These are phyloP conservation scores for Aspergillus floridensis DNA, from an alignment of 2,329 filamentous ascomycete species.

Conservation along the genomic window DNA sequence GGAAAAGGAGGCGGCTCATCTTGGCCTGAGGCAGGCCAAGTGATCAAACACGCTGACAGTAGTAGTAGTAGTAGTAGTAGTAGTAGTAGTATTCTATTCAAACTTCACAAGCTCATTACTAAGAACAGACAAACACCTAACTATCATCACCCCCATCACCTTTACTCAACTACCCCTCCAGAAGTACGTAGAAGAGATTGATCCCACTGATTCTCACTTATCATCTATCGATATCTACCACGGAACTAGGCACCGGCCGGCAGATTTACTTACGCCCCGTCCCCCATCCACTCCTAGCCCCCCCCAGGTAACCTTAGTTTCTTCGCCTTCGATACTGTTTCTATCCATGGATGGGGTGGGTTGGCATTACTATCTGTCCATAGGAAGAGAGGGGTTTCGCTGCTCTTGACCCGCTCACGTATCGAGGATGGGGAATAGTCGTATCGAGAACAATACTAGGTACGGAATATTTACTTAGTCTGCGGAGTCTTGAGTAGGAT, in stretches of 20 bases:
- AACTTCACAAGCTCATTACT: no score
- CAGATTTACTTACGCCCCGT: slow-evolving; percentile 2
- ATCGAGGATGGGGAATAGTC: slow-evolving; percentile 3
- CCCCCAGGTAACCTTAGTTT: background rate
- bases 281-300: background rate
- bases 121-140: background rate
- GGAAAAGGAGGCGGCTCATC: slow-evolving; percentile 9
- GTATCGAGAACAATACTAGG: background rate
- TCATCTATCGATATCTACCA: background rate
- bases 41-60: no score
- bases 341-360: slow-evolving; percentile 2
- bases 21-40: background rate
- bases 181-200: background rate
- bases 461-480: background rate
- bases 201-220: background rate
- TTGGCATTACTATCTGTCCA: slow-evolving; percentile 2
- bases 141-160: slow-evolving; percentile 6
- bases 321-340: slow-evolving; percentile 4
- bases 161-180: background rate
- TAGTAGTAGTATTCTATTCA: no score
- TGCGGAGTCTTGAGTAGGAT: background rate
- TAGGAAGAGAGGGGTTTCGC: background rate
- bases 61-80: no score
- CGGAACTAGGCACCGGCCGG: background rate
- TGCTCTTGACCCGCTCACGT: slow-evolving; percentile 3